Conservation (phyloP, 352 stramenopile species). For the Phytophthora brassicae region DNA sequence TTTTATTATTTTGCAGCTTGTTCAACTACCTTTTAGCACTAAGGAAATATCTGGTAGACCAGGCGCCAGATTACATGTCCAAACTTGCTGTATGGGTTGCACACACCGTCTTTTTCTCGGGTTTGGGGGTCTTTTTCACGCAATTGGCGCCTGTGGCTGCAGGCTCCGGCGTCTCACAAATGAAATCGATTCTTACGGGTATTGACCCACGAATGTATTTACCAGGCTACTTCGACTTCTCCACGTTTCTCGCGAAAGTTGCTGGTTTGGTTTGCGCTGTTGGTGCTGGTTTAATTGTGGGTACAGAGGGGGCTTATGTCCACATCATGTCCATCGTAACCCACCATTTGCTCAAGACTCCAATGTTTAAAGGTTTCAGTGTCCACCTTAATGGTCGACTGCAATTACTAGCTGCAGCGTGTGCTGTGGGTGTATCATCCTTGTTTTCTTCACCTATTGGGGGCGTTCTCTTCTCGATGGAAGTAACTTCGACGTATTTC, state of each 20-base stretch:
- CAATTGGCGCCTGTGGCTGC: slow-evolving; percentile 66
- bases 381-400: slow-evolving; percentile 76
- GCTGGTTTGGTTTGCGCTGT: slow-evolving; percentile 94
- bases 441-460: slow-evolving; percentile 94
- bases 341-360: slow-evolving; percentile 85
- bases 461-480: slow-evolving; percentile 94
- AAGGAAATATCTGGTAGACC: slow-evolving; percentile 42
- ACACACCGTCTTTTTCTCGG: slow-evolving; percentile 74
- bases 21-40: slow-evolving; percentile 47
- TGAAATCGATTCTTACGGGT: slow-evolving; percentile 89
- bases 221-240: slow-evolving; percentile 80
- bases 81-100: slow-evolving; percentile 63
- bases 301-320: slow-evolving; percentile 99
- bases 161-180: slow-evolving; percentile 85
- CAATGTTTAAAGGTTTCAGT: slow-evolving; percentile 75
- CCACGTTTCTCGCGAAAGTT: slow-evolving; percentile 87
- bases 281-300: slow-evolving; percentile 93
- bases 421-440: slow-evolving; percentile 91
- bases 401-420: slow-evolving; percentile 90
- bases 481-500: slow-evolving; percentile 91
- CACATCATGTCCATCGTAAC: slow-evolving; percentile 94
- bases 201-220: slow-evolving; percentile 82
- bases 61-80: slow-evolving; percentile 28
- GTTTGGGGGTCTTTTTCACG: slow-evolving; percentile 69
- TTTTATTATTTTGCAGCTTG: slow-evolving; percentile 29